phyloP scores from a whole-genome alignment of 2,329 filamentous ascomycete species.

The Stemphylium lycopersici region DNA sequence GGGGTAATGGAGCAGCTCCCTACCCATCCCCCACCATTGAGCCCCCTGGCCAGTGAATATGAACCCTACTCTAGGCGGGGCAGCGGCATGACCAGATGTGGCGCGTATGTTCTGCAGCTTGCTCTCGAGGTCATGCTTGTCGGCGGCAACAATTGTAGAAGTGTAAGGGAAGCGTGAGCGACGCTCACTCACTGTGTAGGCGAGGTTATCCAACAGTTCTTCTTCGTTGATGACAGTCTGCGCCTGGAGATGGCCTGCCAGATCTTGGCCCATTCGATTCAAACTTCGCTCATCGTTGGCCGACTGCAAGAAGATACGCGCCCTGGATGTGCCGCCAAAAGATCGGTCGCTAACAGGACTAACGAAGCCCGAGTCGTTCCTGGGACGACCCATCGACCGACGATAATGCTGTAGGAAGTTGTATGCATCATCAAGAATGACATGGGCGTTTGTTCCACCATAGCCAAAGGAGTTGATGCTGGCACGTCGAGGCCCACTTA shows the following conservation, averaged over 20 bases:
- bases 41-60: constrained; percentile 55
- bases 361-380: constrained; percentile 13
- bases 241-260: constrained; percentile 16
- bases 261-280: constrained; percentile 19
- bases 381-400: neutral
- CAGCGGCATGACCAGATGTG: neutral
- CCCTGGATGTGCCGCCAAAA: neutral
- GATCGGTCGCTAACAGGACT: constrained; percentile 7
- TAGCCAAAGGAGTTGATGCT: constrained; percentile 38
- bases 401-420: constrained; percentile 6
- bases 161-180: constrained; percentile 9
- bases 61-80: constrained; percentile 13
- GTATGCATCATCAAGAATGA: constrained; percentile 24
- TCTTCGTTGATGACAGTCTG: constrained; percentile 11
- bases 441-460: constrained; percentile 32
- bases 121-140: constrained; percentile 3
- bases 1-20: constrained; percentile 38
- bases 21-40: constrained; percentile 52
- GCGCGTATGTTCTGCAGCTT: neutral
- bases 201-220: constrained; percentile 17
- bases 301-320: constrained; percentile 19
- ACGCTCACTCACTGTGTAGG: constrained; percentile 29
- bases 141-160: constrained; percentile 2
- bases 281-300: constrained; percentile 18
- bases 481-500: constrained; percentile 16